Evolutionary conservation across 495 filamentous ascomycete species (phyloP).

Genomic region (Daldinia decipiens): DNA sequence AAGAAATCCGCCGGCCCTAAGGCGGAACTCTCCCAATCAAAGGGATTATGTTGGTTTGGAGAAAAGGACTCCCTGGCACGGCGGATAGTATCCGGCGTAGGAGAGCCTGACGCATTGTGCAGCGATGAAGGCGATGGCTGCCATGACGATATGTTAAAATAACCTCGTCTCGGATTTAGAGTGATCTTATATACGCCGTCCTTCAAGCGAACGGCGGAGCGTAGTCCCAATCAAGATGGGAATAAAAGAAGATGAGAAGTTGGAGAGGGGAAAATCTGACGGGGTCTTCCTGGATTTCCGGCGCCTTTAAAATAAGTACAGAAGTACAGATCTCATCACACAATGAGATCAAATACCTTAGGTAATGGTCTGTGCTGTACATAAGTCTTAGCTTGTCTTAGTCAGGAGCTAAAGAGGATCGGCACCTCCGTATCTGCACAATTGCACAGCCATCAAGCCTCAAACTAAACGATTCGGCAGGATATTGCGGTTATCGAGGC

Average conservation of each 20-base stretch:
- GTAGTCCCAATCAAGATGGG: constrained; percentile 32
- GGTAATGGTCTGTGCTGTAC: background rate
- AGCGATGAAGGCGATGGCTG: constrained; percentile 14
- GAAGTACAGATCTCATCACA: background rate
- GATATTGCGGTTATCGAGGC: background rate
- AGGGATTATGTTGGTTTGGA: constrained; percentile 42
- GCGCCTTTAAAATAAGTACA: background rate
- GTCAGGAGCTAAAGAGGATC: constrained; percentile 3
- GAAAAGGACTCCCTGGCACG: constrained; percentile 33
- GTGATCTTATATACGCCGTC: constrained; percentile 43
- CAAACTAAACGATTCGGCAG: background rate
- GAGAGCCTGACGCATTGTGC: constrained; percentile 29
- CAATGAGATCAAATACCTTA: background rate
- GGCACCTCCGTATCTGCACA: constrained; percentile 4
- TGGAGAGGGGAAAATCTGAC: constrained; percentile 29
- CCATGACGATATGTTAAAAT: constrained; percentile 48
- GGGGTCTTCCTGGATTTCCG: background rate
- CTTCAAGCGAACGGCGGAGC: constrained; percentile 43
- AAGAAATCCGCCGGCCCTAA: constrained; percentile 48
- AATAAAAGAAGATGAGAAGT: constrained; percentile 21
- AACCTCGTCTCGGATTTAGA: constrained; percentile 42
- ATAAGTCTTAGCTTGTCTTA: background rate
- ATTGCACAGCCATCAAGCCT: constrained; percentile 6
- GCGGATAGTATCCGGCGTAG: constrained; percentile 39
- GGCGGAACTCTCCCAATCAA: constrained; percentile 47